A percentile compares a stretch with the other conserved stretches of the same genome.
Evolutionary conservation across 139 green algal species (phyloP).

Genomic region (Chlorella sp.): DNA sequence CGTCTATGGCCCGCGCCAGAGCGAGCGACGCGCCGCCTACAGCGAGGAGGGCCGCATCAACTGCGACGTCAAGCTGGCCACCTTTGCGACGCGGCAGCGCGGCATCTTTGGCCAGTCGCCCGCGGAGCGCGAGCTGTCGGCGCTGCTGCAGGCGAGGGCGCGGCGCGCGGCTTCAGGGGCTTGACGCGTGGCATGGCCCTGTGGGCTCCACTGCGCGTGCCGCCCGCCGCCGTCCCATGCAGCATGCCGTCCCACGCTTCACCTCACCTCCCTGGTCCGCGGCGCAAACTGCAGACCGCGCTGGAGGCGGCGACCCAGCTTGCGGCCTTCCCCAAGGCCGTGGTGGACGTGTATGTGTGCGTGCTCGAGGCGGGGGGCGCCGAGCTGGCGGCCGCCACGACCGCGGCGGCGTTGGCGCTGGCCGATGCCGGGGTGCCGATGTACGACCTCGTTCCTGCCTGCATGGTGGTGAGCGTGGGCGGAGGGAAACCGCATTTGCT

Average conservation of each 20-base stretch:
- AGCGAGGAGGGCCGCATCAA: slow-evolving; percentile 60
- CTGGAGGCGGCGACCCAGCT: slow-evolving; percentile 56
- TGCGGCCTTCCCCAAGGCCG: slow-evolving; percentile 68
- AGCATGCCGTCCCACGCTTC: no score
- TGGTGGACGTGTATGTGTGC: slow-evolving; percentile 71
- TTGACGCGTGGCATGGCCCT: no score
- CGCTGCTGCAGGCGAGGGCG: no score
- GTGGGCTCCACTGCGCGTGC: no score
- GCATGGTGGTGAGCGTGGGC: slow-evolving; percentile 48
- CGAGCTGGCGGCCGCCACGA: slow-evolving; percentile 55
- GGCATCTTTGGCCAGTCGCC: slow-evolving; percentile 32
- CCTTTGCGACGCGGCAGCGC: slow-evolving; percentile 54
- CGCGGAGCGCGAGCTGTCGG: slow-evolving; percentile 27
- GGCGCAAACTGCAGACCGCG: no score
- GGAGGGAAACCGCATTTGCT: no score
- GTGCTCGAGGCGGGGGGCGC: slow-evolving; percentile 72
- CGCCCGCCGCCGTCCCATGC: no score
- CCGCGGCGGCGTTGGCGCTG: slow-evolving; percentile 67
- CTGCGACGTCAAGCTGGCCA: slow-evolving; percentile 69
- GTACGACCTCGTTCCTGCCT: slow-evolving; percentile 68
- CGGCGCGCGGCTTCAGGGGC: no score
- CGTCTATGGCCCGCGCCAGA: slow-evolving; percentile 76
- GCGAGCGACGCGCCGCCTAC: slow-evolving; percentile 54
- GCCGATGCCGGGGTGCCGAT: slow-evolving; percentile 77
- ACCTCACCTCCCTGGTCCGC: slow-evolving; percentile 35